A percentile compares a stretch with the other conserved stretches of the same genome.
Evolutionary conservation across 768 basidiomycete species (phyloP).

Genomic region (Russula vinacea): DNA sequence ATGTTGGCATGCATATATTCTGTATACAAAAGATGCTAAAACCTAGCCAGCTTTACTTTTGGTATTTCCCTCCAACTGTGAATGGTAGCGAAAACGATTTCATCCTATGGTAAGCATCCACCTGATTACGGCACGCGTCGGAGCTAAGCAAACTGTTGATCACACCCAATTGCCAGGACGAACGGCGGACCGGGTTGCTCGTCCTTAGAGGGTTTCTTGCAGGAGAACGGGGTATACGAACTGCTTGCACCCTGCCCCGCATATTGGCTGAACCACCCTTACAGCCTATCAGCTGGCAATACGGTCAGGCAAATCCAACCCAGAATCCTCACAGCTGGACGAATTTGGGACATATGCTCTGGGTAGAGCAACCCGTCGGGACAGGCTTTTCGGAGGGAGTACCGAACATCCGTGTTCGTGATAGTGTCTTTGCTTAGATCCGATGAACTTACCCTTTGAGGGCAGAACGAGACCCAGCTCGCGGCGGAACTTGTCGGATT

Average conservation of each 20-base stretch:
- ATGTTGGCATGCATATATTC: not conserved
- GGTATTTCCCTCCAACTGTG: slow-evolving; percentile 26
- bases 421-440: not conserved
- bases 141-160: not conserved
- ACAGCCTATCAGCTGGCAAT: slow-evolving; percentile 30
- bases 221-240: slow-evolving; percentile 28
- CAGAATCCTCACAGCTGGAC: slow-evolving; percentile 29
- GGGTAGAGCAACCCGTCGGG: slow-evolving; percentile 30
- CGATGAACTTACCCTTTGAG: not conserved
- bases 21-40: not conserved
- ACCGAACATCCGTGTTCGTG: slow-evolving; percentile 24
- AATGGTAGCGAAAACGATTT: slow-evolving; percentile 27
- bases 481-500: slow-evolving; percentile 26
- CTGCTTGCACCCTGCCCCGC: not conserved
- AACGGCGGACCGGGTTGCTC: slow-evolving; percentile 31
- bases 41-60: slow-evolving; percentile 26
- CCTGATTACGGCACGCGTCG: not conserved
- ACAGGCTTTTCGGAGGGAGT: slow-evolving; percentile 29
- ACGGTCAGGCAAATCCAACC: slow-evolving; percentile 28
- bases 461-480: slow-evolving; percentile 27
- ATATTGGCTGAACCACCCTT: not conserved
- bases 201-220: slow-evolving; percentile 27
- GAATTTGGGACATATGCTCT: slow-evolving; percentile 29
- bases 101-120: slow-evolving; percentile 26
- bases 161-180: slow-evolving; percentile 18